These are phyloP conservation scores for Viola pubescens DNA, from an alignment of 441 rosid species.

Conservation along the genomic window DNA sequence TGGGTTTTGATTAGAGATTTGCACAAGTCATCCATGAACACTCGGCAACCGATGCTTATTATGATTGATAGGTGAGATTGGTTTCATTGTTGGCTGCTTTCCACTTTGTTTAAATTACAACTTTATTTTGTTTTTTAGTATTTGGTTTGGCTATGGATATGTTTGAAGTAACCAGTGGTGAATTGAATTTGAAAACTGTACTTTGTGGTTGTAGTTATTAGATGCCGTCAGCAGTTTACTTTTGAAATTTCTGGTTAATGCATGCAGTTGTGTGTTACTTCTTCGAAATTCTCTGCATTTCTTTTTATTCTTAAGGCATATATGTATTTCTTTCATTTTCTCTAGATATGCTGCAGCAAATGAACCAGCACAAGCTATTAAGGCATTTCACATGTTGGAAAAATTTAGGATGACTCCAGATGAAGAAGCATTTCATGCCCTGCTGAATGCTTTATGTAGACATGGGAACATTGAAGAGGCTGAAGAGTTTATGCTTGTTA, in stretches of 20 bases:
- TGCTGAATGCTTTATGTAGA: constrained; percentile 50
- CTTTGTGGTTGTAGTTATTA: no score
- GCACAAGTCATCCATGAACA: constrained; percentile 37
- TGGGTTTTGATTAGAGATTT: constrained; percentile 76
- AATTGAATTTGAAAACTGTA: no score
- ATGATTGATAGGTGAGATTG: constrained; percentile 69
- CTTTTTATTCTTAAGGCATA: neutral
- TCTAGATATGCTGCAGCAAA: constrained; percentile 76
- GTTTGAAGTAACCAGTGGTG: no score
- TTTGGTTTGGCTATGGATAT: neutral
- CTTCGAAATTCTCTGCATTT: neutral
- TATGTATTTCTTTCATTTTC: constrained; percentile 2
- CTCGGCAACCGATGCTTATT: constrained; percentile 56
- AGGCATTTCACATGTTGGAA: constrained; percentile 61
- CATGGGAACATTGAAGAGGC: constrained; percentile 84
- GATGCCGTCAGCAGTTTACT: no score
- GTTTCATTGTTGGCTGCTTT: neutral
- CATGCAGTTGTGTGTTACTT: neutral
- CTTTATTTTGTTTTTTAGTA: neutral
- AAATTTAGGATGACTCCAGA: constrained; percentile 64
- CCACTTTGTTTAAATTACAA: neutral
- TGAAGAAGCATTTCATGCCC: constrained; percentile 55
- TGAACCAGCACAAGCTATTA: constrained; percentile 62
- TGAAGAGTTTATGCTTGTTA: constrained; percentile 75
- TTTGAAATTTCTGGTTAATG: no score